A percentile compares a stretch with the other conserved stretches of the same genome.
These are phyloP conservation scores for Termitomyces sp. DNA, from an alignment of 768 basidiomycete genomes.

Conservation along the genomic window DNA sequence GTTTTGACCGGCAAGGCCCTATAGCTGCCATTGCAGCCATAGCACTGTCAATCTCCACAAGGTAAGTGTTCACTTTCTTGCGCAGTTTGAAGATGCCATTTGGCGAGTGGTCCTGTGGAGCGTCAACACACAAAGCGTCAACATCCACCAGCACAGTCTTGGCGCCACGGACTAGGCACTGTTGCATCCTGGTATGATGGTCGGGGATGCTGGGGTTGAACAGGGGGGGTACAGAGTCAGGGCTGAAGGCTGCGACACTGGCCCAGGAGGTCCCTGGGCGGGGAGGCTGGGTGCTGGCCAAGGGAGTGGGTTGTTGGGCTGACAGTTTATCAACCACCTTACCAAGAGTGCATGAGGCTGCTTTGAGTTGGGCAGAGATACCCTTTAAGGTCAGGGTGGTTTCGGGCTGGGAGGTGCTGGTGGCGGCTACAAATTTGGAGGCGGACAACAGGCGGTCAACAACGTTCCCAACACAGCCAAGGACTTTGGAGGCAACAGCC, in stretches of 20 bases:
- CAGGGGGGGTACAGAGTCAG: not conserved
- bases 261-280: not conserved
- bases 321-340: not conserved
- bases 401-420: not conserved
- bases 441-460: not conserved
- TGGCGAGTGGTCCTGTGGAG: not conserved
- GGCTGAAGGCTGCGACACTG: too few species aligned
- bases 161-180: not conserved
- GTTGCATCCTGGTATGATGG: conserved; percentile 6
- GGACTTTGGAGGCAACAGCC: not conserved
- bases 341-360: not conserved
- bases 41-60: not conserved
- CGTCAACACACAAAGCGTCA: not conserved
- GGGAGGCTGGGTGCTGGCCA: not conserved
- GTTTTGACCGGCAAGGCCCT: not conserved
- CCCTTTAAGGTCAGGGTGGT: conserved; percentile 1
- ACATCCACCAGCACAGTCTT: not conserved
- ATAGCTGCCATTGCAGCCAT: not conserved
- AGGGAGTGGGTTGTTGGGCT: not conserved
- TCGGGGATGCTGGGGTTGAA: not conserved
- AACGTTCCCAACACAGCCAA: not conserved
- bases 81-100: not conserved
- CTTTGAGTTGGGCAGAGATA: not conserved
- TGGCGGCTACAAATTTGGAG: not conserved
- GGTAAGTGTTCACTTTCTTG: not conserved